These are phyloP conservation scores for Kodamaea derodonti DNA, from an alignment of 1,139 yeast species.

Conservation along the genomic window DNA sequence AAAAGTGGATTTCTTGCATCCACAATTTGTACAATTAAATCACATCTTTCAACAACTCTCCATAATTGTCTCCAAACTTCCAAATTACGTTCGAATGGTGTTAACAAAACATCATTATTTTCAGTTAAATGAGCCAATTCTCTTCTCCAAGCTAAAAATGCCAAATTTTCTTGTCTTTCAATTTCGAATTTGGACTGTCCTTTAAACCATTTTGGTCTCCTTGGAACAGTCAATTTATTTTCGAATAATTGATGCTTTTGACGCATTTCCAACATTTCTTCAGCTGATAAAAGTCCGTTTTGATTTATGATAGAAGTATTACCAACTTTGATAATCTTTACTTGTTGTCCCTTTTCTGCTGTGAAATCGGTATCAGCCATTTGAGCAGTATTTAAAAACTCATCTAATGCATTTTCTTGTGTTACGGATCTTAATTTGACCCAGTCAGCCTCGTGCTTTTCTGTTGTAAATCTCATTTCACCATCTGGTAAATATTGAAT, in stretches of 20 bases:
- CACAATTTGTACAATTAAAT: constrained; percentile 92
- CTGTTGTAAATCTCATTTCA: constrained; percentile 79
- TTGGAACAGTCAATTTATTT: constrained; percentile 84
- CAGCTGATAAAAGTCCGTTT: constrained; percentile 54
- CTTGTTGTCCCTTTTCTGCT: constrained; percentile 81
- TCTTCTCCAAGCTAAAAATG: constrained; percentile 93
- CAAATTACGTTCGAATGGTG: constrained; percentile 95
- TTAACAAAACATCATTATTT: constrained; percentile 72
- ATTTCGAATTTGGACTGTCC: constrained; percentile 71
- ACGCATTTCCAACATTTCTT: constrained; percentile 62
- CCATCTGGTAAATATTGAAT: constrained; percentile 78
- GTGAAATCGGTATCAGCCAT: constrained; percentile 95
- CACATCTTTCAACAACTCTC: constrained; percentile 97
- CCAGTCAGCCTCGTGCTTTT: constrained; percentile 82
- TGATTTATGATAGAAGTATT: constrained; percentile 49
- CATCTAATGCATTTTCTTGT: constrained; percentile 91
- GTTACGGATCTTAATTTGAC: constrained; percentile 90
- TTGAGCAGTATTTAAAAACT: constrained; percentile 90
- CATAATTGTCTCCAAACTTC: constrained; percentile 99
- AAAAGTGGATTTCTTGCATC: constrained; percentile 94
- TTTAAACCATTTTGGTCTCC: constrained; percentile 84
- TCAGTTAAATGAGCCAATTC: constrained; percentile 83
- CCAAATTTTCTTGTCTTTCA: constrained; percentile 83
- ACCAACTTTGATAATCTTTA: constrained; percentile 77
- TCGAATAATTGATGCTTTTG: constrained; percentile 71